phyloP scores from a whole-genome alignment of 768 basidiomycete genomes.

The Tulasnella sp. region DNA sequence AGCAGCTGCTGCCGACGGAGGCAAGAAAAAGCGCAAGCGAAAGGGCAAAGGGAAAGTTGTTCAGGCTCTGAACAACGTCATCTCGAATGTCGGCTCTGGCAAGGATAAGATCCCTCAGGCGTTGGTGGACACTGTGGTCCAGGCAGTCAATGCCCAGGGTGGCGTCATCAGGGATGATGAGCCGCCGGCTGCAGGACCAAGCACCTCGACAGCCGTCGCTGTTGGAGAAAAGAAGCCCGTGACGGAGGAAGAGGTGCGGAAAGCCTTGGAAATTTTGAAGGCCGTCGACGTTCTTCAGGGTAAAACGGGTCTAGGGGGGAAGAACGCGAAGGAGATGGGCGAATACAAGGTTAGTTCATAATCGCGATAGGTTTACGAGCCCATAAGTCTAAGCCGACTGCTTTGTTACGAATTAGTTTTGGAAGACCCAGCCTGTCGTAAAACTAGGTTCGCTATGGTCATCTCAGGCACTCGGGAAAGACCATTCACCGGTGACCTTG shows the following conservation, averaged over 20 bases:
- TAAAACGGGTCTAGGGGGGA: slow-evolving; percentile 62
- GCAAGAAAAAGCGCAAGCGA: slow-evolving; percentile 74
- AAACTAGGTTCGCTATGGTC: slow-evolving; percentile 45
- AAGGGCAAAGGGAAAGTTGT: slow-evolving; percentile 47
- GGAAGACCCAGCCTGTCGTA: slow-evolving; percentile 96
- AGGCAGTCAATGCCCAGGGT: slow-evolving; percentile 52
- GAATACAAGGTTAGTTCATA: slow-evolving; percentile 61
- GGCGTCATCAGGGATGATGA: slow-evolving; percentile 20
- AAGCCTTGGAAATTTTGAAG: slow-evolving; percentile 64
- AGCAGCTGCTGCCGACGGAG: neutral
- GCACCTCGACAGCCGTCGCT: neutral
- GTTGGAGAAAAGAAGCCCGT: slow-evolving; percentile 24
- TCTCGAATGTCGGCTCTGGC: slow-evolving; percentile 39
- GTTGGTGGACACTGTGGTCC: slow-evolving; percentile 54
- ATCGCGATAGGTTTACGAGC: slow-evolving; percentile 8
- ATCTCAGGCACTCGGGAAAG: neutral
- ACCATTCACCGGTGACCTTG: neutral
- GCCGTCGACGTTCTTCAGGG: slow-evolving; percentile 79
- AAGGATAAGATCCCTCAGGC: slow-evolving; percentile 45
- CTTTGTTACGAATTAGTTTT: slow-evolving; percentile 50
- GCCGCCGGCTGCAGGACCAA: neutral
- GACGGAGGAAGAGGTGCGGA: slow-evolving; percentile 54
- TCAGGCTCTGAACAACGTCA: slow-evolving; percentile 14
- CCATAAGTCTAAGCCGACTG: slow-evolving; percentile 9
- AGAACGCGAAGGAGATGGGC: slow-evolving; percentile 68